A percentile compares a stretch with the other conserved stretches of the same genome.
phyloP scores from a whole-genome alignment of 208 protist genomes.

The Trypanosoma rangeli region DNA sequence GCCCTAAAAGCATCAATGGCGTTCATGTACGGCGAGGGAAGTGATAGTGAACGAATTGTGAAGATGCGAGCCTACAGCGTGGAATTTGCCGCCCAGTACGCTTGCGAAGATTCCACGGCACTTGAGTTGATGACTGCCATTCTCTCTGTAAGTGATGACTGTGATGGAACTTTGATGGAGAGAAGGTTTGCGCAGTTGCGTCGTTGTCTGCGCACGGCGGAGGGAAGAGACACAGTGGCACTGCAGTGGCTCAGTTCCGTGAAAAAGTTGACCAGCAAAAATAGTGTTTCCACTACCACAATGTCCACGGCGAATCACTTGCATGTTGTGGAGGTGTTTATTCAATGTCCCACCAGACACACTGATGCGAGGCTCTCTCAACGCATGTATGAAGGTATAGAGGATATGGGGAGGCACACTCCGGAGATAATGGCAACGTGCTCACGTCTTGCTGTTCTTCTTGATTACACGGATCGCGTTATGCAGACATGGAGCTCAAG shows the following conservation, averaged over 20 bases:
- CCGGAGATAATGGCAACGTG: slow-evolving; percentile 16
- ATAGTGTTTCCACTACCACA: neutral
- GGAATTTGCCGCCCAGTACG: slow-evolving; percentile 27
- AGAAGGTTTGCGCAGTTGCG: slow-evolving; percentile 16
- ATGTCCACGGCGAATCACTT: slow-evolving; percentile 12
- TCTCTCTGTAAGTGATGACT: neutral
- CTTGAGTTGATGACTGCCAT: slow-evolving; percentile 6
- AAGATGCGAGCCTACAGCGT: slow-evolving; percentile 35
- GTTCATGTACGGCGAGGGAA: slow-evolving; percentile 34
- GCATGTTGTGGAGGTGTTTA: slow-evolving; percentile 27
- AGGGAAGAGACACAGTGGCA: slow-evolving; percentile 26
- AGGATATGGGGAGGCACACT: slow-evolving; percentile 5
- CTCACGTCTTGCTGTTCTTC: slow-evolving; percentile 13
- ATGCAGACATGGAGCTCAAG: slow-evolving; percentile 26
- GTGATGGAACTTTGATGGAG: slow-evolving; percentile 7
- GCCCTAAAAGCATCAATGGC: slow-evolving; percentile 28
- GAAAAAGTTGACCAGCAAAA: neutral
- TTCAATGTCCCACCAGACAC: slow-evolving; percentile 22
- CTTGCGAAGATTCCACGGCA: neutral
- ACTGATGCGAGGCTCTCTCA: slow-evolving; percentile 10
- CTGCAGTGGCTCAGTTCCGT: slow-evolving; percentile 15
- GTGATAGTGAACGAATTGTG: slow-evolving; percentile 27
- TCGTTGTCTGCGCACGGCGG: slow-evolving; percentile 12
- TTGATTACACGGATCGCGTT: slow-evolving; percentile 12
- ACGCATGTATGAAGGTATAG: slow-evolving; percentile 15